These are phyloP conservation scores for Rhypophila decipiens DNA, from an alignment of 495 filamentous ascomycete species.

Conservation along the genomic window DNA sequence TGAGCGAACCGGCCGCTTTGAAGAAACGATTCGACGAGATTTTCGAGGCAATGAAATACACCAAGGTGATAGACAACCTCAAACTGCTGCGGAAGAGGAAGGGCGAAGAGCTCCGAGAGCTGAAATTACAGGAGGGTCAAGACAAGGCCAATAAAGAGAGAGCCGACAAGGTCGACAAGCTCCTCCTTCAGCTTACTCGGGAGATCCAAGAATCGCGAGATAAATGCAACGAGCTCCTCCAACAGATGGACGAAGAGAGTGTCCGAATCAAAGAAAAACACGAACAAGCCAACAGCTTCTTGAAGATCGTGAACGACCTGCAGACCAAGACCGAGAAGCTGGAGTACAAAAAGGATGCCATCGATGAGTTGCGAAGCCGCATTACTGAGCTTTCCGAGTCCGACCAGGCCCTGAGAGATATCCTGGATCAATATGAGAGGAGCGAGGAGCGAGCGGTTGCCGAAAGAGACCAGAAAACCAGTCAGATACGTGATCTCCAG, in stretches of 20 bases:
- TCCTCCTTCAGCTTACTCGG: constrained; percentile 54
- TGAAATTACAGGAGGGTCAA: constrained; percentile 65
- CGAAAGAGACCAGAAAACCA: constrained; percentile 55
- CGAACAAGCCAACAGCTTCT: constrained; percentile 38
- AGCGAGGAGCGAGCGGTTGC: constrained; percentile 57
- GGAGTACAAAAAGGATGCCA: constrained; percentile 47
- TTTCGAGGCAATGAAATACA: constrained; percentile 94
- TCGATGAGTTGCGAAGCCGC: constrained; percentile 60
- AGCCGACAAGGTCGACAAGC: constrained; percentile 63
- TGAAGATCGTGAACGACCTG: constrained; percentile 57
- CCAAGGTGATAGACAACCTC: constrained; percentile 93
- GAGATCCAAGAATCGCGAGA: constrained; percentile 66
- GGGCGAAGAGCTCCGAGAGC: constrained; percentile 62
- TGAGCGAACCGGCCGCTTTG: constrained; percentile 77
- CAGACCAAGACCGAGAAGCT: constrained; percentile 54
- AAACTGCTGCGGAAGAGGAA: constrained; percentile 78
- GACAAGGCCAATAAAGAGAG: constrained; percentile 82
- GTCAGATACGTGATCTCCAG: constrained; percentile 57
- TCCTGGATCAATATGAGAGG: constrained; percentile 75
- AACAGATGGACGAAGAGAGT: constrained; percentile 36
- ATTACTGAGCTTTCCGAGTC: constrained; percentile 70
- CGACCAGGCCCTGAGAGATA: constrained; percentile 69
- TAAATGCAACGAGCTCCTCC: constrained; percentile 50
- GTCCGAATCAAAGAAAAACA: constrained; percentile 37
- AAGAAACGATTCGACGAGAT: constrained; percentile 97